Evolutionary conservation across 2,329 filamentous ascomycete genomes (phyloP).

Genomic region (Endothia cerciana): DNA sequence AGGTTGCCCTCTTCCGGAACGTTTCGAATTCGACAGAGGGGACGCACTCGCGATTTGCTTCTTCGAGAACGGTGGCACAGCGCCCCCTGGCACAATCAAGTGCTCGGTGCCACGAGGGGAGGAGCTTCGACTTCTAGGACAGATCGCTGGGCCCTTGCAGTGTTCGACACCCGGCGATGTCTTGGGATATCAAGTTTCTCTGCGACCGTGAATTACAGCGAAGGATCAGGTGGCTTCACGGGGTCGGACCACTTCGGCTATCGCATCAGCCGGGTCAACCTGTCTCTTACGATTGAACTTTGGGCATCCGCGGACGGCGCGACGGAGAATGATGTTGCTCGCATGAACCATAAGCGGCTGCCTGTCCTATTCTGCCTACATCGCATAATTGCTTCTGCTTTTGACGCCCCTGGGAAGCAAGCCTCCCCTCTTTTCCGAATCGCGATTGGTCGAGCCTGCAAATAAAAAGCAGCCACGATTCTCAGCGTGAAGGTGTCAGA

Average conservation of each 20-base stretch:
- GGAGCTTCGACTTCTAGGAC: background rate
- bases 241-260: background rate
- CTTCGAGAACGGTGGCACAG: background rate
- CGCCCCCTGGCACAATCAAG: background rate
- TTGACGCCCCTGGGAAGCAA: constrained; percentile 3
- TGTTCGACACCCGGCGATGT: background rate
- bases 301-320: background rate
- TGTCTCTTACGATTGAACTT: background rate
- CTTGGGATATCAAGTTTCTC: background rate
- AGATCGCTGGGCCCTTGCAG: background rate
- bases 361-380: constrained; percentile 11
- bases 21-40: background rate
- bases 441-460: constrained; percentile 16
- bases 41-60: background rate
- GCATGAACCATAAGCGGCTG: constrained; percentile 15
- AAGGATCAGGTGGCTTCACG: background rate
- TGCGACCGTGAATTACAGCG: background rate
- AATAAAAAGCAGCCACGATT: constrained; percentile 21
- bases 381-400: constrained; percentile 16
- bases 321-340: constrained; percentile 14
- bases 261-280: background rate
- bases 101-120: background rate
- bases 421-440: constrained; percentile 7
- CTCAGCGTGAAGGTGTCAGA: constrained; percentile 2
- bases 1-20: no score